These are phyloP conservation scores for Alternaria solani DNA, from an alignment of 2,329 filamentous ascomycete species.

Conservation along the genomic window DNA sequence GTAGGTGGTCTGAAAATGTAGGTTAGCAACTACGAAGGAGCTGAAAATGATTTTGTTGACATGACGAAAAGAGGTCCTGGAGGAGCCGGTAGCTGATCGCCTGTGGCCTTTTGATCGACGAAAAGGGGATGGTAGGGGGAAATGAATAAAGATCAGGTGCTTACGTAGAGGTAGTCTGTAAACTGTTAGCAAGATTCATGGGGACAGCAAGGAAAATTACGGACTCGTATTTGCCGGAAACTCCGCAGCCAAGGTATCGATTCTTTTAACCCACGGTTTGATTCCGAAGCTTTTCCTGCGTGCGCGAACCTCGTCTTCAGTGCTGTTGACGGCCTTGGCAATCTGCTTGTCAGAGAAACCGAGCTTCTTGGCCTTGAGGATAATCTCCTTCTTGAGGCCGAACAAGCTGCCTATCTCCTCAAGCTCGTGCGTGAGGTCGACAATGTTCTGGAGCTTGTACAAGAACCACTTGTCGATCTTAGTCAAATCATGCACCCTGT, in stretches of 20 bases:
- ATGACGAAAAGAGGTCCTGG: neutral
- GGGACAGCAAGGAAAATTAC: too few species aligned
- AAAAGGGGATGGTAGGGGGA: too few species aligned
- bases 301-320: constrained; percentile 89
- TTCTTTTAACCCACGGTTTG: constrained; percentile 96
- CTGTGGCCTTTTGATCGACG: too few species aligned
- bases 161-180: constrained; percentile 16
- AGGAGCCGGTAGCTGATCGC: too few species aligned
- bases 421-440: constrained; percentile 86
- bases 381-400: constrained; percentile 84
- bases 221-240: neutral
- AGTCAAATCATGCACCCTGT: constrained; percentile 89
- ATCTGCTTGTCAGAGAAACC: constrained; percentile 98
- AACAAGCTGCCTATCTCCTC: constrained; percentile 83
- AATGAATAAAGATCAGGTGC: neutral
- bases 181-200: too few species aligned
- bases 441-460: constrained; percentile 97
- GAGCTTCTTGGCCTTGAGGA: constrained; percentile 93
- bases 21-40: constrained; percentile 14
- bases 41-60: neutral
- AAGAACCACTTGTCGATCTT: constrained; percentile 99
- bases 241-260: constrained; percentile 95
- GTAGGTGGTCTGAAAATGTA: constrained; percentile 86
- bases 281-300: constrained; percentile 86
- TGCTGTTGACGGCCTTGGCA: constrained; percentile 80